Base-by-base conservation (phyloP, 352 stramenopile species). In the Sclerospora graminicola region DNA sequence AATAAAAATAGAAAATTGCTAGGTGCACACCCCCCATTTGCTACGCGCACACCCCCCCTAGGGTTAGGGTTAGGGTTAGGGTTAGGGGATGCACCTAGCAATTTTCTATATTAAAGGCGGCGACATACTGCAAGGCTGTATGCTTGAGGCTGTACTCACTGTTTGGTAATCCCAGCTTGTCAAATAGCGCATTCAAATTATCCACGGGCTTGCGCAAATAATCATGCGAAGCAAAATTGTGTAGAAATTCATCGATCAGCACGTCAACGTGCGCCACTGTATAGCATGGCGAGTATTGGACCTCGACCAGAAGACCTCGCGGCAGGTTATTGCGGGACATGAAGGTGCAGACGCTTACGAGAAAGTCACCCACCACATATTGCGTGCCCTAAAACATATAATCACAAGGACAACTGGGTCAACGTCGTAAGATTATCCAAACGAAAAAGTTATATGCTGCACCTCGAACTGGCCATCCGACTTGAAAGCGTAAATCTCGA, bases 401-500 rank as follows among this genome's bases (percentile, higher is more conserved):
- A 31, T 38, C 10, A 41, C 15, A 52, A 20, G 18, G 30, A 36
- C n/a, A 5, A 41, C 15, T 21, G 6, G 15, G 40, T 52, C 31
- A 7, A 6, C 21, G 6, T 26, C 21, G 3, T 7, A 26, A 6
- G 21, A 26, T 26, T 3, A 26, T 26, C 21, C n/a, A 35, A 18
- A 15, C 30, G 5, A 36, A 24, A 16, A 48, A 5, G 5, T 37
- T 9, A 14, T 16, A 9, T 38, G 7, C 23, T 40, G 21, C 45
- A 82, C 71, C 69, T 92, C 80, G 47, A 92, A 92, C 54, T 92
- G 79, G 8, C 77, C 80, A 41, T 92, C 76, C 27, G 76, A 88
- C 54, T 92, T 92, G 62, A 86, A 86, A 16, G 79, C 73, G 56
- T 92, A 92, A 54, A 92, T 92, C 58, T 92, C 80, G 35, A 89